These are phyloP conservation scores for Solanum sitiens DNA, from an alignment of 257 asterid genomes.

Conservation along the genomic window DNA sequence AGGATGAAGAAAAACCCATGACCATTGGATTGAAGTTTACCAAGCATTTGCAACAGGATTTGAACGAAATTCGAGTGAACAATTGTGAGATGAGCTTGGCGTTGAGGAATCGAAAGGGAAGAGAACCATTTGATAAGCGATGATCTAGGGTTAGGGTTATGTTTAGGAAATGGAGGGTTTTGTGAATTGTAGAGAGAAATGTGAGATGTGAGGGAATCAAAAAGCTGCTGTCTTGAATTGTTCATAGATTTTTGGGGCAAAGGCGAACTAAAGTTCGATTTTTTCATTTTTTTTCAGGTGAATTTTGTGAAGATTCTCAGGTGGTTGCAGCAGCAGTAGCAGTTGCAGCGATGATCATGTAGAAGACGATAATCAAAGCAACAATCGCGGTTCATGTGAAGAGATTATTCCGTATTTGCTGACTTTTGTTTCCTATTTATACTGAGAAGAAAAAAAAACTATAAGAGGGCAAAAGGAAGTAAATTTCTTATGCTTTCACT, in stretches of 20 bases:
- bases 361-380: background rate
- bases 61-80: slow-evolving; percentile 43
- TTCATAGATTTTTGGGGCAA: background rate
- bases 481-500: background rate
- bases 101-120: slow-evolving; percentile 63
- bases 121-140: slow-evolving; percentile 83
- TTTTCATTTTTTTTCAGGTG: background rate
- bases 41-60: slow-evolving; percentile 56
- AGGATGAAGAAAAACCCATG: slow-evolving; percentile 60
- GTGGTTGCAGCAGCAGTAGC: background rate
- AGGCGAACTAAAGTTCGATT: background rate
- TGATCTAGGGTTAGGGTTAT: slow-evolving; percentile 31
- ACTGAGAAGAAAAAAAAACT: background rate
- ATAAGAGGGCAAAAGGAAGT: background rate
- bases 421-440: background rate
- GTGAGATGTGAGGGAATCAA: slow-evolving; percentile 80
- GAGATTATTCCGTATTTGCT: background rate
- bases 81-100: slow-evolving; percentile 69
- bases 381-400: background rate
- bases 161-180: slow-evolving; percentile 13
- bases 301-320: background rate
- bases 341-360: background rate
- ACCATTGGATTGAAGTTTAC: slow-evolving; percentile 38
- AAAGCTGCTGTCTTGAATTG: slow-evolving; percentile 40
- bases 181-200: slow-evolving; percentile 67